Conservation (phyloP, 495 filamentous ascomycete genomes). For the Stereocaulon alpinum region DNA sequence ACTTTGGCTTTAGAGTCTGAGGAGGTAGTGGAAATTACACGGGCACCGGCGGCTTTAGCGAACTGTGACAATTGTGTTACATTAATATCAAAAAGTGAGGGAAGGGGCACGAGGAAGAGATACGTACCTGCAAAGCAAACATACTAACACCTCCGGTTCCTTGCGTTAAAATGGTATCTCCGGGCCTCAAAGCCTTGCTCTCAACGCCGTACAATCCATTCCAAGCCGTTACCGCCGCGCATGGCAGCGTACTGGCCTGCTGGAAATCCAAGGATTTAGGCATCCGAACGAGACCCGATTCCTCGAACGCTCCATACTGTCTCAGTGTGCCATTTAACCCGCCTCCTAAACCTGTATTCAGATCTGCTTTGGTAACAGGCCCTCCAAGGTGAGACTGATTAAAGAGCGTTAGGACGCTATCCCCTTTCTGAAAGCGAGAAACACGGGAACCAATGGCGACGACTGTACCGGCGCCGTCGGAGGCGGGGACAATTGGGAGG, state of each 20-base stretch:
- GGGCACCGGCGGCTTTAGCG: constrained; percentile 73
- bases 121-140: constrained; percentile 58
- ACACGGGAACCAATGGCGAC: constrained; percentile 59
- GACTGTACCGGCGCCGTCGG: constrained; percentile 72
- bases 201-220: constrained; percentile 66
- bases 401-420: constrained; percentile 67
- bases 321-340: constrained; percentile 59
- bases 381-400: constrained; percentile 67
- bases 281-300: constrained; percentile 56
- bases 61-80: constrained; percentile 39
- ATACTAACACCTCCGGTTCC: constrained; percentile 76
- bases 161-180: constrained; percentile 63
- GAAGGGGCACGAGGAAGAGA: background rate
- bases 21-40: constrained; percentile 72
- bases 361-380: constrained; percentile 33
- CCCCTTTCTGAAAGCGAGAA: constrained; percentile 55
- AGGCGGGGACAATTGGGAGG: constrained; percentile 56
- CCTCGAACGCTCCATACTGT: constrained; percentile 60
- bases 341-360: constrained; percentile 56
- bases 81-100: too few relatives aligned
- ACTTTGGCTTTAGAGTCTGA: constrained; percentile 52
- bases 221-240: constrained; percentile 72
- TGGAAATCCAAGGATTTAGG: constrained; percentile 50
- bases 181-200: constrained; percentile 48
- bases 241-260: constrained; percentile 59